These are phyloP conservation scores for Borealophlyctis nickersoniae DNA, from an alignment of 192 early-diverging fungal genomes.

Conservation along the genomic window DNA sequence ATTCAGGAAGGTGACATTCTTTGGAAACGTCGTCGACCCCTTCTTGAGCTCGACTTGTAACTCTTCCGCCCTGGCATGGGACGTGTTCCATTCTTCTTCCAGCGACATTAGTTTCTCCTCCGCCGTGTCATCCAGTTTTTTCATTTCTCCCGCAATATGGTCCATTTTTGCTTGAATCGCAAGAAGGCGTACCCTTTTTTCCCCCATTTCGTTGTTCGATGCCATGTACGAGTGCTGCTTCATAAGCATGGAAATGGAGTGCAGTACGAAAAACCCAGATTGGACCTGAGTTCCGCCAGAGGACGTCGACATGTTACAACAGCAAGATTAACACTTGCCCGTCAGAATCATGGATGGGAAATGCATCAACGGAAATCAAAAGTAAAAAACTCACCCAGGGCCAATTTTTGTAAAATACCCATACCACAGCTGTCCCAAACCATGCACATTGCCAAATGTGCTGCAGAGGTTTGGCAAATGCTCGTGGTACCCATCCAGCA, in stretches of 20 bases:
- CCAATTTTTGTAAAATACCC: conserved; percentile 64
- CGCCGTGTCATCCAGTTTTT: conserved; percentile 14
- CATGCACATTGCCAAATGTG: conserved; percentile 41
- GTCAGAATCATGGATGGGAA: not conserved
- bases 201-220: conserved; percentile 67
- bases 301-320: not conserved
- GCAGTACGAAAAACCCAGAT: conserved; percentile 79
- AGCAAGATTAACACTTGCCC: not conserved
- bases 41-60: conserved; percentile 21
- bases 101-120: not conserved
- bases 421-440: conserved; percentile 29
- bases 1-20: conserved; percentile 77
- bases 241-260: conserved; percentile 91
- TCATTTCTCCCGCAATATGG: conserved; percentile 19
- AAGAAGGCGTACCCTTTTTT: conserved; percentile 17
- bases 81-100: conserved; percentile 17
- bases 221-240: conserved; percentile 93
- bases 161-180: conserved; percentile 20
- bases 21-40: conserved; percentile 53
- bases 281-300: conserved; percentile 37
- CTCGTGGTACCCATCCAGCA: conserved; percentile 42
- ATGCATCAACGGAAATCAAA: not conserved
- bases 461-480: conserved; percentile 54
- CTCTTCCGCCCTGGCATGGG: conserved; percentile 9
- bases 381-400: conserved; percentile 60